Percentiles rank a stretch among this genome's conserved stretches.
Evolutionary conservation across 768 basidiomycete genomes (phyloP).

Genomic region (Leccinum disarticulatum): DNA sequence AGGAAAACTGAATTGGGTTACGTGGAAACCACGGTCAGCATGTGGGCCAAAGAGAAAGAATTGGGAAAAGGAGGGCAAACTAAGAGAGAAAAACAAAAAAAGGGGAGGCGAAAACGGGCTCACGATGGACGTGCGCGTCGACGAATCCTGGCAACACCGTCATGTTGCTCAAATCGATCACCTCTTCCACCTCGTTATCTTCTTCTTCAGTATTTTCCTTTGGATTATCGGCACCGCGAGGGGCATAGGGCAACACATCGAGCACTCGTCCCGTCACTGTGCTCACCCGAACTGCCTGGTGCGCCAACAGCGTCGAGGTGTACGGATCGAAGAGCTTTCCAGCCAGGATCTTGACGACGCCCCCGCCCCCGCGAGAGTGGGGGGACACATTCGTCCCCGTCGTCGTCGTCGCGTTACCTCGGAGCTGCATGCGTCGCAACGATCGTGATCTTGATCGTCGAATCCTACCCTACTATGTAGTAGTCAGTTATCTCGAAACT

Average conservation of each 20-base stretch:
- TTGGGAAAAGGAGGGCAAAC: not conserved
- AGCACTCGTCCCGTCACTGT: slow-evolving; percentile 47
- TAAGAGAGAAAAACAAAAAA: not conserved
- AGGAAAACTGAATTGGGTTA: slow-evolving; percentile 44
- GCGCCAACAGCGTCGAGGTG: slow-evolving; percentile 38
- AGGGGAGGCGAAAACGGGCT: not conserved
- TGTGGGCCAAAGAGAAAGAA: not conserved
- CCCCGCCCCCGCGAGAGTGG: not conserved
- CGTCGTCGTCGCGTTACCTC: not conserved
- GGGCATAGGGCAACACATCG: slow-evolving; percentile 33
- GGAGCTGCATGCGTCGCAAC: not conserved
- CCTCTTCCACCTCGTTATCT: slow-evolving; percentile 17
- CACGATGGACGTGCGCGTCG: slow-evolving; percentile 57
- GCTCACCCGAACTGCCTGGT: slow-evolving; percentile 50
- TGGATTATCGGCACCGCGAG: not conserved
- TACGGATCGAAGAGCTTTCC: slow-evolving; percentile 54
- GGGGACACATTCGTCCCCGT: not conserved
- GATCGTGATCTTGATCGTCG: not conserved
- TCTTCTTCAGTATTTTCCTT: not conserved
- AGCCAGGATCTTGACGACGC: slow-evolving; percentile 32
- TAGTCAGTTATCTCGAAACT: not conserved
- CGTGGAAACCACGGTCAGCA: not conserved
- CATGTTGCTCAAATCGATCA: slow-evolving; percentile 45
- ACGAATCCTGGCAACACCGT: slow-evolving; percentile 60
- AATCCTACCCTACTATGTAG: not conserved